phyloP scores from a whole-genome alignment of 2,329 filamentous ascomycete species.

The Colletotrichum lindemuthianum region DNA sequence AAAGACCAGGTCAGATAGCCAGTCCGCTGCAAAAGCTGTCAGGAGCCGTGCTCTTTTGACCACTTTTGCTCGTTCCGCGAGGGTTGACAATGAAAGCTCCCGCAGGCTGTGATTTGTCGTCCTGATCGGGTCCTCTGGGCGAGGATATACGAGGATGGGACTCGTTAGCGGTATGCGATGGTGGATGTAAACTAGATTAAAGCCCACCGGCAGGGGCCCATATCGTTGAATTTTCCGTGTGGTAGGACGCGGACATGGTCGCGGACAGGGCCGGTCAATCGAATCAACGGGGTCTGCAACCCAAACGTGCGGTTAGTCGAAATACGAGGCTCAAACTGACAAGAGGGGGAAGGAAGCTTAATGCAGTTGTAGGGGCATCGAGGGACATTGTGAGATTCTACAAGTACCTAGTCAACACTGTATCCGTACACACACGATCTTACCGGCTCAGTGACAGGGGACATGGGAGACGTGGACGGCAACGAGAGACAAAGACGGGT shows the following conservation, averaged over 20 bases:
- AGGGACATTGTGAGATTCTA: not conserved
- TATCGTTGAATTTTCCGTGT: conserved; percentile 23
- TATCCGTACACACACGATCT: no score
- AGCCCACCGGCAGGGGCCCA: conserved; percentile 27
- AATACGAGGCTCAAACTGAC: conserved; percentile 17
- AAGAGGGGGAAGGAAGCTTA: not conserved
- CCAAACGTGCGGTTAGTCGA: conserved; percentile 17
- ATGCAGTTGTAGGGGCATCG: not conserved
- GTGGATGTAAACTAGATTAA: conserved; percentile 1
- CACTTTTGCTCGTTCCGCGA: conserved; percentile 3
- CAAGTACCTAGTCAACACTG: not conserved
- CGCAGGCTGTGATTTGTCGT: conserved; percentile 13
- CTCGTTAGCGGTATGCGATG: conserved; percentile 14
- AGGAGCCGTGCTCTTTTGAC: not conserved
- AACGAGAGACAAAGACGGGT: no score
- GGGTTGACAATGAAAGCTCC: conserved; percentile 8
- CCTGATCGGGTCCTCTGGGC: conserved; percentile 11
- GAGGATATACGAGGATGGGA: conserved; percentile 26
- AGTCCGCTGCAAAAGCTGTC: not conserved
- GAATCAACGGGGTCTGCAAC: conserved; percentile 13
- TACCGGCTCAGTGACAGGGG: no score
- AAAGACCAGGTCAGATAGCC: not conserved
- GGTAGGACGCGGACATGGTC: not conserved
- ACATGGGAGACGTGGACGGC: no score
- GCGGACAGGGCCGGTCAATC: conserved; percentile 6